Evolutionary conservation across 169 alveolate genomes (phyloP).

Genomic region (Plasmodium vivax): DNA sequence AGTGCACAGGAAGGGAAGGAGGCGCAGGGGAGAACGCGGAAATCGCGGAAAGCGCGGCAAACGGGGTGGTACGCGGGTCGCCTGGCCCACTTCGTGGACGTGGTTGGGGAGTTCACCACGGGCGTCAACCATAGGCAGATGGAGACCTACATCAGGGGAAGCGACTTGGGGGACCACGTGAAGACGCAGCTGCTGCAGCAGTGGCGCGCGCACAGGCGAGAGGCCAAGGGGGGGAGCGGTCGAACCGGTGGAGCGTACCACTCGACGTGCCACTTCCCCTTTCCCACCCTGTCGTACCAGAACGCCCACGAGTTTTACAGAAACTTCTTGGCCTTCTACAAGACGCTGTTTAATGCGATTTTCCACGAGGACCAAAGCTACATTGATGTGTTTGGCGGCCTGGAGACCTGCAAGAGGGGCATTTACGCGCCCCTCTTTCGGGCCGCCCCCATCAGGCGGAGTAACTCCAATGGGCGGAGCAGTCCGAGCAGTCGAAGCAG

Average conservation of each 20-base stretch:
- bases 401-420: slow-evolving; percentile 34
- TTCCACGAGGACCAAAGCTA: slow-evolving; percentile 41
- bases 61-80: neutral
- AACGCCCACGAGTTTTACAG: slow-evolving; percentile 45
- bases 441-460: neutral
- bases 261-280: slow-evolving; percentile 32
- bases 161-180: slow-evolving; percentile 1
- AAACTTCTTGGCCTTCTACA: slow-evolving; percentile 17
- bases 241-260: neutral
- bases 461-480: neutral
- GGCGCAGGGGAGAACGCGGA: no score
- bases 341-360: slow-evolving; percentile 4
- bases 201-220: slow-evolving; percentile 13
- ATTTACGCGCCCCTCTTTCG: slow-evolving; percentile 33
- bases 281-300: slow-evolving; percentile 33
- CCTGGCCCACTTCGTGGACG: neutral
- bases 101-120: slow-evolving; percentile 18
- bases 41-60: no score
- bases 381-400: slow-evolving; percentile 23
- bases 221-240: neutral
- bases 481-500: no score
- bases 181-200: slow-evolving; percentile 27
- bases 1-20: neutral
- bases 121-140: slow-evolving; percentile 22
- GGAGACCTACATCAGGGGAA: slow-evolving; percentile 21